phyloP scores from a whole-genome alignment of 1,139 yeast genomes.

The Pichia terricola region DNA sequence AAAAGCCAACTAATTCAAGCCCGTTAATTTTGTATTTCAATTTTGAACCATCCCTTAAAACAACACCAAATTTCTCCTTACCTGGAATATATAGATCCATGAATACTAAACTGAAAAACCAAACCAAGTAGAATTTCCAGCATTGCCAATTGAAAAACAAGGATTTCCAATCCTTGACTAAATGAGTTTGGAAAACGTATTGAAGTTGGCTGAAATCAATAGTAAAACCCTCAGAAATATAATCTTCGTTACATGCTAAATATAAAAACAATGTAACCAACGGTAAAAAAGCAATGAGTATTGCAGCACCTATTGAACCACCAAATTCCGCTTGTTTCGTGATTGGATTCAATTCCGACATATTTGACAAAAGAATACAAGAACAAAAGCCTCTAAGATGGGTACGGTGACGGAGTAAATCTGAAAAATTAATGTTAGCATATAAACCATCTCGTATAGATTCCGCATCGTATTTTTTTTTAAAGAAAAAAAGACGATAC shows the following conservation, averaged over 20 bases:
- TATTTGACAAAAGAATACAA: neutral
- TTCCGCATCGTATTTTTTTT: no score
- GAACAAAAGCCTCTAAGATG: neutral
- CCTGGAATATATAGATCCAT: constrained; percentile 76
- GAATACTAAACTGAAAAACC: constrained; percentile 61
- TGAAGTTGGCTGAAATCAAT: constrained; percentile 32
- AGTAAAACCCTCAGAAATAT: constrained; percentile 39
- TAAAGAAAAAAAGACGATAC: no score
- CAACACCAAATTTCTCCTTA: constrained; percentile 50
- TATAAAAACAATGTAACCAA: constrained; percentile 48
- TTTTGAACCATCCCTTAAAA: constrained; percentile 63
- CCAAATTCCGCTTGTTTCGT: constrained; percentile 67
- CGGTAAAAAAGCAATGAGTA: constrained; percentile 62
- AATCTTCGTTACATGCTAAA: constrained; percentile 47
- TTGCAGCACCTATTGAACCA: constrained; percentile 67
- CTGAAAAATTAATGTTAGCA: no score
- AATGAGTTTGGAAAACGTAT: constrained; percentile 7
- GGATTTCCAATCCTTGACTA: constrained; percentile 12
- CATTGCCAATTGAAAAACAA: constrained; percentile 25
- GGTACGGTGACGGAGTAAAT: no score
- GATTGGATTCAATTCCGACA: constrained; percentile 50
- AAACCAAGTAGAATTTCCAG: constrained; percentile 58
- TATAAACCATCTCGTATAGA: no score
- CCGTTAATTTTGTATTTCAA: constrained; percentile 82
- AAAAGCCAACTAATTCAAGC: constrained; percentile 38